Evolutionary conservation across 371 early-diverging fungal genomes (phyloP).

Genomic region (Phascolomyces articulosus): DNA sequence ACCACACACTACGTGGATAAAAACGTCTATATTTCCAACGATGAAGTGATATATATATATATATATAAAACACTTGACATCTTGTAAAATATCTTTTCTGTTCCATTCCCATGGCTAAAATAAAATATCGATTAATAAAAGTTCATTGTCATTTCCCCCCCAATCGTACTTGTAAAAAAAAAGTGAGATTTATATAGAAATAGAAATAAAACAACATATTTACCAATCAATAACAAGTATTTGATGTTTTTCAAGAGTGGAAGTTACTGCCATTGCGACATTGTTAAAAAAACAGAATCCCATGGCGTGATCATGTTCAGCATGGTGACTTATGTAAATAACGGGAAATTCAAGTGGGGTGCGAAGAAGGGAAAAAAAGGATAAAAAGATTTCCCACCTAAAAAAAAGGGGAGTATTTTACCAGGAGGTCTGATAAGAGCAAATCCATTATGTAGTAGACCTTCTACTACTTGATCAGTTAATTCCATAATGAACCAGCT

Average conservation of each 20-base stretch:
- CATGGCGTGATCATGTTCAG: slow-evolving; percentile 68
- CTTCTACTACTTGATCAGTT: slow-evolving; percentile 55
- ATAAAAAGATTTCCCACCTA: too few relatives aligned
- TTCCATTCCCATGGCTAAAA: slow-evolving; percentile 65
- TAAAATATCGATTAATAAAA: background rate
- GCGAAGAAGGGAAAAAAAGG: too few relatives aligned
- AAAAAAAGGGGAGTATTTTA: slow-evolving; percentile 9
- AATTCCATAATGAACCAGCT: slow-evolving; percentile 61
- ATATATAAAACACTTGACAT: slow-evolving; percentile 65
- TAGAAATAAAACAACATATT: background rate
- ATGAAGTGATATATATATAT: slow-evolving; percentile 53
- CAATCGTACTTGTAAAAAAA: background rate
- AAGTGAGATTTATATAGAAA: too few relatives aligned
- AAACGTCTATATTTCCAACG: slow-evolving; percentile 68
- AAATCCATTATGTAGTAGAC: slow-evolving; percentile 63
- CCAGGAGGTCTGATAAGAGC: slow-evolving; percentile 70
- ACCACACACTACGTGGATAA: slow-evolving; percentile 67
- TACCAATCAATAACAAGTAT: slow-evolving; percentile 67
- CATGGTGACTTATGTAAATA: slow-evolving; percentile 55
- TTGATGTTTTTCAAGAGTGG: slow-evolving; percentile 53
- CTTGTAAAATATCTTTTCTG: slow-evolving; percentile 67
- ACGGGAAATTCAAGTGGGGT: too few relatives aligned
- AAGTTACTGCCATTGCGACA: slow-evolving; percentile 66
- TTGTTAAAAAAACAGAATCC: slow-evolving; percentile 76
- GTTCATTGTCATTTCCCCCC: too few relatives aligned